Evolutionary conservation across 2,329 filamentous ascomycete species (phyloP).

Genomic region (Clathrospora elynae): DNA sequence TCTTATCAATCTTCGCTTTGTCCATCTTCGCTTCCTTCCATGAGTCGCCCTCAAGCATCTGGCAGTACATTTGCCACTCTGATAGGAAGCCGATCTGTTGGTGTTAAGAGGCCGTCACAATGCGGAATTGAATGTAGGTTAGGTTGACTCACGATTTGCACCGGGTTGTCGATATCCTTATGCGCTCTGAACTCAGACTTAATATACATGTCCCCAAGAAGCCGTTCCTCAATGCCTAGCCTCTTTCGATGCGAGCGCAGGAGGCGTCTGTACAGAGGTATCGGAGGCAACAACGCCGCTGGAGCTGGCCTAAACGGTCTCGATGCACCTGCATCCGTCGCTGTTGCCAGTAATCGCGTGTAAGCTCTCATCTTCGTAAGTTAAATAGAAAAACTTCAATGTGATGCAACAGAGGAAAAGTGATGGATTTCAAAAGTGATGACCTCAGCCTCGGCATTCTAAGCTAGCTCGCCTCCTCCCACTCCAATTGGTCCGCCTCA

Average conservation of each 20-base stretch:
- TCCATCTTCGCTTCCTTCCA: conserved; percentile 90
- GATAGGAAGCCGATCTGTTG: conserved; percentile 90
- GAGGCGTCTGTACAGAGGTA: conserved; percentile 86
- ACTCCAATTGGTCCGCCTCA: conserved; percentile 27
- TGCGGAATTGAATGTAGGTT: not conserved
- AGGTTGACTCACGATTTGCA: conserved; percentile 77
- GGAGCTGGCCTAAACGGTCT: conserved; percentile 50
- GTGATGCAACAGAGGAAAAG: conserved; percentile 9
- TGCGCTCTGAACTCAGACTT: conserved; percentile 92
- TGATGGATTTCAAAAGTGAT: conserved; percentile 24
- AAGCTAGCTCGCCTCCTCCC: conserved; percentile 23
- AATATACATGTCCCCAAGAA: conserved; percentile 90
- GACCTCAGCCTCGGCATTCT: conserved; percentile 34
- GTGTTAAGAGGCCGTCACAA: conserved; percentile 11
- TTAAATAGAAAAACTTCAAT: not conserved
- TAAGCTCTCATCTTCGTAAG: conserved; percentile 38
- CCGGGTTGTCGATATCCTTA: conserved; percentile 81
- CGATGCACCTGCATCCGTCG: conserved; percentile 43
- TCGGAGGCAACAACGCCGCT: conserved; percentile 79
- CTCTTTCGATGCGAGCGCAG: conserved; percentile 83
- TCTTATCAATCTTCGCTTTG: conserved; percentile 80
- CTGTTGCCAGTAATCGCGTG: conserved; percentile 39
- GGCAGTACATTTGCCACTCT: conserved; percentile 95
- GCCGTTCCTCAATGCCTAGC: conserved; percentile 72
- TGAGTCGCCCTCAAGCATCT: conserved; percentile 82